Conservation (phyloP, 1,284 basidiomycete genomes). For the Leccinum cinnamomeum region DNA sequence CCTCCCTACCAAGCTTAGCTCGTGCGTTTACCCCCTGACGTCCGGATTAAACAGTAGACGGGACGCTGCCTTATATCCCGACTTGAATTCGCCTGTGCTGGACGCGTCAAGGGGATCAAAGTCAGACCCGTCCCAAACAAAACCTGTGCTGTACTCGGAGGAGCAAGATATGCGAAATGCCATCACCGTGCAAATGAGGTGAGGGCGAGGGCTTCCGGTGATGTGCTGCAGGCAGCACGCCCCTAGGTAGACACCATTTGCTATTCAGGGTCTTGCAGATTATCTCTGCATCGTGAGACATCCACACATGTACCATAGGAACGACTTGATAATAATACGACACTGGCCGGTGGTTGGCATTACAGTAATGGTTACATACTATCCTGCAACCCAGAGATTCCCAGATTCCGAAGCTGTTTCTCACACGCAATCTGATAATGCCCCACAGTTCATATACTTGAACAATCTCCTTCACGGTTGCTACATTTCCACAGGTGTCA, state of each 20-base stretch:
- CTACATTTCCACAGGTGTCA: constrained; percentile 22
- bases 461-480: background rate
- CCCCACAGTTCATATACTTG: background rate
- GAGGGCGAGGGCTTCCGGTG: background rate
- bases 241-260: background rate
- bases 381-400: background rate
- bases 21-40: background rate
- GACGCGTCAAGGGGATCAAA: background rate
- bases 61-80: background rate
- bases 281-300: background rate
- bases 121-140: background rate
- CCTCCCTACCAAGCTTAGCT: constrained; percentile 17
- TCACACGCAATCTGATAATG: background rate
- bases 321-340: background rate
- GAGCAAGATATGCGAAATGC: background rate
- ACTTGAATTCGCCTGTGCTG: background rate
- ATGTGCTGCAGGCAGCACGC: background rate
- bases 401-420: background rate
- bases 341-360: background rate
- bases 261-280: background rate
- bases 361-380: background rate
- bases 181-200: background rate
- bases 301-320: background rate
- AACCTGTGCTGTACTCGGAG: too few relatives aligned
- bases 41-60: background rate